A percentile compares a stretch with the other conserved stretches of the same genome.
Evolutionary conservation across 495 filamentous ascomycete species (phyloP).

Genomic region (Aspergillus coremiiformis): DNA sequence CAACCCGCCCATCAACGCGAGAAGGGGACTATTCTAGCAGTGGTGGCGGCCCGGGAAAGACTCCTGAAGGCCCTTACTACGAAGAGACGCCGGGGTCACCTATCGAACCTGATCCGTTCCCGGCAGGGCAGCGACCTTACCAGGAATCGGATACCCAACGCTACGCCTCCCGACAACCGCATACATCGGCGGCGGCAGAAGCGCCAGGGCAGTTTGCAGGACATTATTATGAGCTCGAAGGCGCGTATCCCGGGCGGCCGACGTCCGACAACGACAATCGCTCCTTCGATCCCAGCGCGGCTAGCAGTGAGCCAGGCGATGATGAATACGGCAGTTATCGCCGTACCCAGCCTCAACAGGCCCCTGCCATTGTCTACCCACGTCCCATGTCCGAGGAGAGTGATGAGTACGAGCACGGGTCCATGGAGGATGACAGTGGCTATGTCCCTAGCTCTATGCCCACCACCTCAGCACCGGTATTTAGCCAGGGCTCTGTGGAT

Average conservation of each 20-base stretch:
- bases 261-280: constrained; percentile 40
- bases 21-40: constrained; percentile 38
- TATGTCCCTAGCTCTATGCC: constrained; percentile 36
- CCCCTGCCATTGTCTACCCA: constrained; percentile 30
- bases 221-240: constrained; percentile 43
- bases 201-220: constrained; percentile 20
- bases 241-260: constrained; percentile 30
- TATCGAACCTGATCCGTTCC: constrained; percentile 55
- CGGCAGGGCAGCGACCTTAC: constrained; percentile 26
- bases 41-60: constrained; percentile 19
- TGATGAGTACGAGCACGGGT: constrained; percentile 48
- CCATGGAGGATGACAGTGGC: constrained; percentile 34
- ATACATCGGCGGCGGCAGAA: constrained; percentile 23
- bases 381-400: constrained; percentile 39
- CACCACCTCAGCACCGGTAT: constrained; percentile 22
- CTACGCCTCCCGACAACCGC: constrained; percentile 14
- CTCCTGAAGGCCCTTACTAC: constrained; percentile 36
- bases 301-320: constrained; percentile 48
- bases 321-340: constrained; percentile 50
- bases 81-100: constrained; percentile 38
- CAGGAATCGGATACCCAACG: constrained; percentile 4
- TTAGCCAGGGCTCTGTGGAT: constrained; percentile 33
- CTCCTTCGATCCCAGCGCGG: constrained; percentile 44
- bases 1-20: constrained; percentile 39
- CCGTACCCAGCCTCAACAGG: constrained; percentile 35